Percentiles rank a stretch among this genome's conserved stretches.
Conservation (phyloP, 495 filamentous ascomycete genomes). For the Staphylotrichum longicolle region DNA sequence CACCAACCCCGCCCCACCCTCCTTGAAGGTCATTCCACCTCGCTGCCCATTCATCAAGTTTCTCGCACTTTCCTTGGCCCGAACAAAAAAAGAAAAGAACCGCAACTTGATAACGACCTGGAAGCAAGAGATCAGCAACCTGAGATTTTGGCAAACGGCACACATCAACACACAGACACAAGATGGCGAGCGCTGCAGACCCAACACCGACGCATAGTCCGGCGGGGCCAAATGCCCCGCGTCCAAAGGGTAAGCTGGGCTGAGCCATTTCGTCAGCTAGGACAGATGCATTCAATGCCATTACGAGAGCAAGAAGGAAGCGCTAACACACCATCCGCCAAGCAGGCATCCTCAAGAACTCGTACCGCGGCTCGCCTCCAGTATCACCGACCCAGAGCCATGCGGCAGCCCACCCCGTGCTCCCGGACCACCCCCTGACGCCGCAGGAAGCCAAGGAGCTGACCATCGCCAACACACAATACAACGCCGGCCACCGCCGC, state of each 20-base stretch:
- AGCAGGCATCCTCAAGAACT: slow-evolving; percentile 95
- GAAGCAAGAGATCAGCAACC: no score
- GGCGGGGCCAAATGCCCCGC: slow-evolving; percentile 51
- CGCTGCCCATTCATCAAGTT: no score
- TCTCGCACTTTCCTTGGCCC: no score
- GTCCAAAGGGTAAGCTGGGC: slow-evolving; percentile 68
- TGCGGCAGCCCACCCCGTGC: slow-evolving; percentile 34
- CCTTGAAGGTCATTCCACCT: no score
- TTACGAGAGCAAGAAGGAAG: not conserved
- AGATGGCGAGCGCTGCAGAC: slow-evolving; percentile 40
- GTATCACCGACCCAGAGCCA: slow-evolving; percentile 42
- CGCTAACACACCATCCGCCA: not conserved
- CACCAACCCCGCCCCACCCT: no score
- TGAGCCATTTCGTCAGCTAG: not conserved
- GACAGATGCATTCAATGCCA: not conserved
- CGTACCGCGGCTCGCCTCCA: slow-evolving; percentile 58
- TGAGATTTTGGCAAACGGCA: not conserved
- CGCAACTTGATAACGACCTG: no score
- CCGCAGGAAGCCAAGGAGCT: slow-evolving; percentile 74
- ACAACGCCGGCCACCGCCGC: slow-evolving; percentile 88
- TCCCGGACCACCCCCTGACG: slow-evolving; percentile 33
- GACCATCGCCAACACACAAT: slow-evolving; percentile 86
- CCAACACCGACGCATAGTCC: slow-evolving; percentile 39
- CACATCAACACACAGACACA: slow-evolving; percentile 7
- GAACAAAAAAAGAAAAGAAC: no score